phyloP scores from a whole-genome alignment of 495 filamentous ascomycete species.

The Neurospora intermedia region DNA sequence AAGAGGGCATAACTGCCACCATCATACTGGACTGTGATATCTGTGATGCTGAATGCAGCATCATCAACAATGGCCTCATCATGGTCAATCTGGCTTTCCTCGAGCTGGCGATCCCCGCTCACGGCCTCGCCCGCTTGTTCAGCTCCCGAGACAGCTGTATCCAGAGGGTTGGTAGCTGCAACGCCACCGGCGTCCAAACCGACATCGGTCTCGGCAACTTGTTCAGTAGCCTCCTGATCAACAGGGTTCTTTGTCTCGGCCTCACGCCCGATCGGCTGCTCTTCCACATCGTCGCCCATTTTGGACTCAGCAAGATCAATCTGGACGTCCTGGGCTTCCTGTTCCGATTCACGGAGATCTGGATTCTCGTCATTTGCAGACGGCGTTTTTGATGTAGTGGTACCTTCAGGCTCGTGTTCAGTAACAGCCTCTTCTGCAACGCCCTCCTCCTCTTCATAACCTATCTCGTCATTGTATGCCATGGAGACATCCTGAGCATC shows the following conservation, averaged over 20 bases:
- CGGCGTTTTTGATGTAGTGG: not conserved
- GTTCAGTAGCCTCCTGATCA: not conserved
- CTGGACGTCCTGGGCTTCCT: not conserved
- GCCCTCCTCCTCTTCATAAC: conserved; percentile 15
- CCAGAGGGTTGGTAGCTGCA: not conserved
- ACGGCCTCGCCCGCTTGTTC: not conserved
- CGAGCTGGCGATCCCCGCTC: not conserved
- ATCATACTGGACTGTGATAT: conserved; percentile 53
- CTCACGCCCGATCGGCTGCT: not conserved
- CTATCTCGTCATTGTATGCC: conserved; percentile 22
- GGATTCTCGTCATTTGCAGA: not conserved
- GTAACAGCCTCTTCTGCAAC: not conserved
- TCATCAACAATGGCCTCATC: conserved; percentile 6
- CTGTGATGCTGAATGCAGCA: conserved; percentile 18
- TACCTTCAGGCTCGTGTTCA: not conserved
- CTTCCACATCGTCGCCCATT: not conserved
- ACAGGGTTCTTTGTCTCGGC: not conserved
- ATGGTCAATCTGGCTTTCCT: conserved; percentile 2
- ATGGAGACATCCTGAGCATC: conserved; percentile 5
- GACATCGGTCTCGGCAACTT: not conserved
- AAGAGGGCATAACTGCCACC: conserved; percentile 62
- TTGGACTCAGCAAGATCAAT: not conserved
- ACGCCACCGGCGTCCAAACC: not conserved
- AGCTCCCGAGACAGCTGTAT: not conserved
- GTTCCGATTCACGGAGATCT: not conserved